Evolutionary conservation across 495 filamentous ascomycete species (phyloP), one percentile per base, ranked within the genome.

Genomic region (Hyaloscypha variabilis): DNA sequence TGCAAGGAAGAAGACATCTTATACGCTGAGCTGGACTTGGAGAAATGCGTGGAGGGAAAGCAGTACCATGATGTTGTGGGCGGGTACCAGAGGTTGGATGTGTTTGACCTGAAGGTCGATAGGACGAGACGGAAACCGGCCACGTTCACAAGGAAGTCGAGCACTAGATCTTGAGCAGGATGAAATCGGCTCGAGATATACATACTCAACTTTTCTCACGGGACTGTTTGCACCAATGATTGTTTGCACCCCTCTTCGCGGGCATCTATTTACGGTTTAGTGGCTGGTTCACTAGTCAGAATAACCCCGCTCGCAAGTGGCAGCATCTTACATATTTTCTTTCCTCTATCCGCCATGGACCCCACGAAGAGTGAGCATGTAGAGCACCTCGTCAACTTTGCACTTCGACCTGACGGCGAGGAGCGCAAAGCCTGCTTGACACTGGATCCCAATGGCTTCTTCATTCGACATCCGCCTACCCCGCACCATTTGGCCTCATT

Each of bases 21-120:
- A n/a, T 63, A 54, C 42, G 60, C 60, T 1, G 60, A 63, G 21
- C 17, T 63, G 19, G 49, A 63, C 50, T 30, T 63, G 17, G 51
- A 63, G 5, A 55, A 55, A 17, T 63, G 60, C 31, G 31, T 63
- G 14, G 60, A 63, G 26, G 60, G 60, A n/a, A 63, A 63, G 30
- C 60, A 63, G 29, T 63, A 63, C 19, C 60, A 63, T 39, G 60
- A 63, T 54, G 60, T 63, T 36, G 50, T 55, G 11, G 60, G 60
- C 5, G 60, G 60, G 10, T 63, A 63, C 26, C 60, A 63, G 30
- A 63, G 60, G 25, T 24, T 63, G n/a, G 60, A 63, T 63, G 60
- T 63, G 21, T 63, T 63, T 55, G 49, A 63, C 28, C 25, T 63
- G 60, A 63, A 39, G 34, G 23, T 63, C 19, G 60, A 63, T 42